Evolutionary conservation across 257 asterid genomes (phyloP).

Genomic region (Capsicum baccatum): DNA sequence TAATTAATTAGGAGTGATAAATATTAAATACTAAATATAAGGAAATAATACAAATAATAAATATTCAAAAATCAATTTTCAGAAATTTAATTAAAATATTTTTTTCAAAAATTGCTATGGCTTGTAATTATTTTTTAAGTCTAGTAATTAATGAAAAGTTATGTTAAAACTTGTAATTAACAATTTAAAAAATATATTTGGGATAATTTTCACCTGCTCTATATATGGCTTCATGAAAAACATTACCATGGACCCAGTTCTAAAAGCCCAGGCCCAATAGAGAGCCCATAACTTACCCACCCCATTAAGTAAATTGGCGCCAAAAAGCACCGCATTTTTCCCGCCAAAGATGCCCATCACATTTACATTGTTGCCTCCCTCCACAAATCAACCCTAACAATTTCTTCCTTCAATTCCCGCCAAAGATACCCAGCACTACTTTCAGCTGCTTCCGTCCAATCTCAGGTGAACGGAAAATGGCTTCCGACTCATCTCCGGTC

Average conservation of each 20-base stretch:
- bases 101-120: too few species aligned
- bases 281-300: background rate
- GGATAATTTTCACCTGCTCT: background rate
- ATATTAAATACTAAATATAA: too few species aligned
- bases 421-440: background rate
- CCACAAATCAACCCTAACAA: background rate
- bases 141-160: too few species aligned
- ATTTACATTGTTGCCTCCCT: slow-evolving; percentile 18
- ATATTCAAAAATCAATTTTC: too few species aligned
- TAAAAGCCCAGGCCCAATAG: slow-evolving; percentile 31
- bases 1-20: too few species aligned
- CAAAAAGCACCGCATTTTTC: slow-evolving; percentile 30
- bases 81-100: too few species aligned
- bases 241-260: background rate
- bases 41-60: too few species aligned
- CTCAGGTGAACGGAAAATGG: slow-evolving; percentile 48
- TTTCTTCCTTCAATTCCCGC: background rate
- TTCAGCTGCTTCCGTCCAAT: background rate
- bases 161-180: too few species aligned
- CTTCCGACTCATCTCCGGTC: slow-evolving; percentile 78
- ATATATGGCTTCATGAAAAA: background rate
- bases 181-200: too few species aligned
- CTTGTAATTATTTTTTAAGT: too few species aligned
- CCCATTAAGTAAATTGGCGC: slow-evolving; percentile 37
- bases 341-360: slow-evolving; percentile 43